These are phyloP conservation scores for Torrubiella hemipterigena DNA, from an alignment of 2,329 filamentous ascomycete species.

Conservation along the genomic window DNA sequence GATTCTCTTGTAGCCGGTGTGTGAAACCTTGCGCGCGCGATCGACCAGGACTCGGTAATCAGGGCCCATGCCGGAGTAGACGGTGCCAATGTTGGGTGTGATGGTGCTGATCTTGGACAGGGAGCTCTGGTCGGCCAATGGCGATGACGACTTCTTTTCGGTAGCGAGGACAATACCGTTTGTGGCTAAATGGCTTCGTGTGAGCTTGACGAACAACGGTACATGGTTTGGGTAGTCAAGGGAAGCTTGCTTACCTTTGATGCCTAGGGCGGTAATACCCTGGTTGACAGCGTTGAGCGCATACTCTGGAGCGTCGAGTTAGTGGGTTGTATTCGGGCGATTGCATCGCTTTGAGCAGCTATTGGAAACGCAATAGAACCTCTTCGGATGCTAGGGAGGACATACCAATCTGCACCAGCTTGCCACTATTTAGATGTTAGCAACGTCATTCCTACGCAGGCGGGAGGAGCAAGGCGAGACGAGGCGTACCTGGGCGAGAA, in stretches of 20 bases:
- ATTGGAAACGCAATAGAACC: neutral
- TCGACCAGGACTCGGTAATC: slow-evolving; percentile 97
- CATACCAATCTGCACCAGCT: slow-evolving; percentile 91
- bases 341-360: slow-evolving; percentile 6
- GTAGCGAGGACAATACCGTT: slow-evolving; percentile 98
- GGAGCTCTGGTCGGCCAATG: slow-evolving; percentile 88
- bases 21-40: slow-evolving; percentile 94
- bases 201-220: slow-evolving; percentile 10
- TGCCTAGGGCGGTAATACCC: slow-evolving; percentile 94
- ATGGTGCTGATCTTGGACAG: slow-evolving; percentile 96
- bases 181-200: slow-evolving; percentile 50
- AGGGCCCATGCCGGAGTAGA: slow-evolving; percentile 97
- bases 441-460: slow-evolving; percentile 15
- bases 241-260: too few species aligned
- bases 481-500: slow-evolving; percentile 89
- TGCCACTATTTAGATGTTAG: slow-evolving; percentile 59
- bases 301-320: slow-evolving; percentile 83
- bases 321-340: slow-evolving; percentile 8
- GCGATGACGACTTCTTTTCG: slow-evolving; percentile 98
- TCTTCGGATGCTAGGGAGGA: neutral
- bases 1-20: slow-evolving; percentile 98
- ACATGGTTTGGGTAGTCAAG: slow-evolving; percentile 9
- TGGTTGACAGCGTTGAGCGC: slow-evolving; percentile 98
- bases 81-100: slow-evolving; percentile 98
- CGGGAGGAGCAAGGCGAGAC: slow-evolving; percentile 11